These are phyloP conservation scores for Serendipita vermifera DNA, from an alignment of 768 basidiomycete genomes.

Conservation along the genomic window DNA sequence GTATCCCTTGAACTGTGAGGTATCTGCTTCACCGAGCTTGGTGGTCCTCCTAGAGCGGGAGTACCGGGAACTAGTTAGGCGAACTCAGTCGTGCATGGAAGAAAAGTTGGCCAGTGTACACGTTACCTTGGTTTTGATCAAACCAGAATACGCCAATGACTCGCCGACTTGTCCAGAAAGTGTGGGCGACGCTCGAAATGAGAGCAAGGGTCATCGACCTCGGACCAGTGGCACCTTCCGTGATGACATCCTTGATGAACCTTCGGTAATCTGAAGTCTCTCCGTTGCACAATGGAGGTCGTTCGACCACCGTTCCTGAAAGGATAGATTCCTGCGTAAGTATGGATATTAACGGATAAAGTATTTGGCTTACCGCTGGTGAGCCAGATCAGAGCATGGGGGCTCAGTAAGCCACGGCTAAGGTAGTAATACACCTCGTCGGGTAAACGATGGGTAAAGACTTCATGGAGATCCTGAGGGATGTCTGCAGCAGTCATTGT, in stretches of 20 bases:
- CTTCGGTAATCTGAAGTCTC: slow-evolving; percentile 90
- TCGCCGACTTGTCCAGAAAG: slow-evolving; percentile 66
- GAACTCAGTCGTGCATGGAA: background rate
- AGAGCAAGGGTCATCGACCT: slow-evolving; percentile 83
- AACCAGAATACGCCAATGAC: slow-evolving; percentile 71
- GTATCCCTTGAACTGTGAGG: slow-evolving; percentile 67
- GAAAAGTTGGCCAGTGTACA: background rate
- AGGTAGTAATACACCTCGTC: slow-evolving; percentile 96
- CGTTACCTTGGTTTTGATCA: slow-evolving; percentile 30
- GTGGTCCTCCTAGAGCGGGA: slow-evolving; percentile 27
- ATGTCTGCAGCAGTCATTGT: slow-evolving; percentile 74
- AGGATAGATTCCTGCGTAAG: background rate
- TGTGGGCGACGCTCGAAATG: slow-evolving; percentile 64
- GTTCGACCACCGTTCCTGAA: slow-evolving; percentile 53
- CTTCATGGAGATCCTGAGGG: slow-evolving; percentile 81
- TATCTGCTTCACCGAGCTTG: slow-evolving; percentile 27
- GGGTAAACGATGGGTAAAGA: slow-evolving; percentile 87
- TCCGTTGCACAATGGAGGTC: slow-evolving; percentile 84
- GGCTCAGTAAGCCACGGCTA: slow-evolving; percentile 78
- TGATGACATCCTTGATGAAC: slow-evolving; percentile 92
- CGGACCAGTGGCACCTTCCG: slow-evolving; percentile 87
- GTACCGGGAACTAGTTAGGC: background rate
- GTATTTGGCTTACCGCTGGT: slow-evolving; percentile 45
- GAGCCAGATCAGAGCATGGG: slow-evolving; percentile 90
- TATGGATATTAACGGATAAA: background rate